Conservation (phyloP, 208 protist genomes). For the Trypanosoma platydactyli region DNA sequence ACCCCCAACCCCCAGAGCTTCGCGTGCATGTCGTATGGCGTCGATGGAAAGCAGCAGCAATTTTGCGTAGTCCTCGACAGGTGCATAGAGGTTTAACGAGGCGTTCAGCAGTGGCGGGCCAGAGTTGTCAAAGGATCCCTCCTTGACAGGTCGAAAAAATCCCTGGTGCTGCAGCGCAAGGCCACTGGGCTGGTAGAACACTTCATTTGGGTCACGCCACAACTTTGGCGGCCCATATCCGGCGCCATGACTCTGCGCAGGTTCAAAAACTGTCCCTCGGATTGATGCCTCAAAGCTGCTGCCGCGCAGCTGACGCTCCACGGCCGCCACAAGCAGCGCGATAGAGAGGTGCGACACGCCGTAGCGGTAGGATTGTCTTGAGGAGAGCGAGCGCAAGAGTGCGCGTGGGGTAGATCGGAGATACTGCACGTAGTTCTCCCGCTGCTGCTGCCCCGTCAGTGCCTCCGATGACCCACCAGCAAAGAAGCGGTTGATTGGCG, state of each 20-base stretch:
- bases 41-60: slow-evolving; percentile 74
- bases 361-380: slow-evolving; percentile 14
- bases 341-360: slow-evolving; percentile 70
- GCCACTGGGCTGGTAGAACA: slow-evolving; percentile 83
- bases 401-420: slow-evolving; percentile 37
- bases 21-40: slow-evolving; percentile 66
- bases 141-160: slow-evolving; percentile 43
- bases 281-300: slow-evolving; percentile 73
- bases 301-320: slow-evolving; percentile 66
- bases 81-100: slow-evolving; percentile 76
- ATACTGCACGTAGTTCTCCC: slow-evolving; percentile 69
- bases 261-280: slow-evolving; percentile 58
- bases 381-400: slow-evolving; percentile 12
- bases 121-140: slow-evolving; percentile 46
- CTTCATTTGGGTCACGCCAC: slow-evolving; percentile 76
- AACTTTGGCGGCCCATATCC: slow-evolving; percentile 70
- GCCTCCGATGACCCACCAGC: slow-evolving; percentile 26
- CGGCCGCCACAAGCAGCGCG: slow-evolving; percentile 68
- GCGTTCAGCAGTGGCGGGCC: slow-evolving; percentile 66
- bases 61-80: slow-evolving; percentile 81
- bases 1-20: slow-evolving; percentile 29
- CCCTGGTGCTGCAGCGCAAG: slow-evolving; percentile 60
- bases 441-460: slow-evolving; percentile 59
- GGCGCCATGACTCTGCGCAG: slow-evolving; percentile 57
- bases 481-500: slow-evolving; percentile 63